Conservation (phyloP, 2,329 filamentous ascomycete species). For the Trichoderma hamatum region DNA sequence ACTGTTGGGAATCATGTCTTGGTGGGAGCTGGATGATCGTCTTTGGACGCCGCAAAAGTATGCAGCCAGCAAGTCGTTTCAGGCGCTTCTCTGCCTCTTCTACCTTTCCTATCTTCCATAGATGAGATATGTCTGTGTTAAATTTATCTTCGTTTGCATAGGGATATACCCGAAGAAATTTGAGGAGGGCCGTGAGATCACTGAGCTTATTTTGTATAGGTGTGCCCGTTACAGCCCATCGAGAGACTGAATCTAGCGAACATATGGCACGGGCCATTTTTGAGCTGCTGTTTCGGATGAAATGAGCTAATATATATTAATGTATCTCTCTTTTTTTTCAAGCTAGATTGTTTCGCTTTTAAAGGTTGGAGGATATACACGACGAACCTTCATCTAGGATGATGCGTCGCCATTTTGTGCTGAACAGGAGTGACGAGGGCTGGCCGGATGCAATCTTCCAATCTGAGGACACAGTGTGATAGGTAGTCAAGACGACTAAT, state of each 20-base stretch:
- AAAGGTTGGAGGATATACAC: background rate
- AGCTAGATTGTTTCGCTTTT: background rate
- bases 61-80: constrained; percentile 42
- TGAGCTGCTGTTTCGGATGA: constrained; percentile 43
- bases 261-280: constrained; percentile 44
- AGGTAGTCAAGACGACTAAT: background rate
- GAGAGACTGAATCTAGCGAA: constrained; percentile 38
- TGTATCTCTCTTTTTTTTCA: background rate
- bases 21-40: constrained; percentile 44
- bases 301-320: constrained; percentile 42
- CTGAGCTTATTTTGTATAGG: constrained; percentile 50
- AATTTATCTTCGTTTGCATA: constrained; percentile 45
- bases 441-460: background rate
- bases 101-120: constrained; percentile 45
- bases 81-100: constrained; percentile 45
- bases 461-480: background rate
- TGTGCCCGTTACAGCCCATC: constrained; percentile 53
- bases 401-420: background rate
- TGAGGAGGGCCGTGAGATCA: constrained; percentile 47
- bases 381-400: constrained; percentile 7
- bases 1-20: constrained; percentile 39
- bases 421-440: background rate
- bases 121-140: constrained; percentile 42
- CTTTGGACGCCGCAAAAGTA: constrained; percentile 48
- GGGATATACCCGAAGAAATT: constrained; percentile 47